phyloP scores from a whole-genome alignment of 257 asterid species.

The Leonotis leonurus region DNA sequence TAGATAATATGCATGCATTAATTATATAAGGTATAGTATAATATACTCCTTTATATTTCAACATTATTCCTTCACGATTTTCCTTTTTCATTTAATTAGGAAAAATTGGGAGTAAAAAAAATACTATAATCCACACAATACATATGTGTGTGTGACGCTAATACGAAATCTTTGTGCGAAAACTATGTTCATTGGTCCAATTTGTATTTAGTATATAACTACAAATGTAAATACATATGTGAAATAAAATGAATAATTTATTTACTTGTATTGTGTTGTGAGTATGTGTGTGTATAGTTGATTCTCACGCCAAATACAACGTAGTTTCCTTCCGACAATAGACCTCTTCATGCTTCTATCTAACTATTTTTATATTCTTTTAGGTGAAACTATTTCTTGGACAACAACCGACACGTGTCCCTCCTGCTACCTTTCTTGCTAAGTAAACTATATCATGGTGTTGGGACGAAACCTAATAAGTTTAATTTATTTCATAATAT shows the following conservation, averaged over 20 bases:
- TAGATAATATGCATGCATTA: neutral
- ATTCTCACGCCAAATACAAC: slow-evolving; percentile 22
- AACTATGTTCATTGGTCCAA: too few species aligned
- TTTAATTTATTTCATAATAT: neutral
- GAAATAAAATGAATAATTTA: too few species aligned
- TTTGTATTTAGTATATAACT: too few species aligned
- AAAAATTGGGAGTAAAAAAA: too few species aligned
- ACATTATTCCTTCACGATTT: neutral
- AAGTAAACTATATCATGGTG: slow-evolving; percentile 24
- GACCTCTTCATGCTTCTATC: slow-evolving; percentile 14
- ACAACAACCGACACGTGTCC: slow-evolving; percentile 19
- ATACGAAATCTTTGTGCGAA: too few species aligned
- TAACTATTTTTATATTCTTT: neutral
- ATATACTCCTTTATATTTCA: neutral
- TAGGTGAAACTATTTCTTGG: neutral
- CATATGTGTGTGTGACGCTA: too few species aligned
- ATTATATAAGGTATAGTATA: neutral
- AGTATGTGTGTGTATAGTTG: too few species aligned
- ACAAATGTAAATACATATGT: neutral
- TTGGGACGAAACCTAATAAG: neutral
- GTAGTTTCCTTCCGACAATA: slow-evolving; percentile 22
- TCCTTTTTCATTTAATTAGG: neutral
- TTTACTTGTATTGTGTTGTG: too few species aligned
- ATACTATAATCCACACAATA: too few species aligned
- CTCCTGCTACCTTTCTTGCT: slow-evolving; percentile 22